A percentile compares a stretch with the other conserved stretches of the same genome.
Conservation (phyloP, 805 yeast species). For the Debaryomyces hansenii region DNA sequence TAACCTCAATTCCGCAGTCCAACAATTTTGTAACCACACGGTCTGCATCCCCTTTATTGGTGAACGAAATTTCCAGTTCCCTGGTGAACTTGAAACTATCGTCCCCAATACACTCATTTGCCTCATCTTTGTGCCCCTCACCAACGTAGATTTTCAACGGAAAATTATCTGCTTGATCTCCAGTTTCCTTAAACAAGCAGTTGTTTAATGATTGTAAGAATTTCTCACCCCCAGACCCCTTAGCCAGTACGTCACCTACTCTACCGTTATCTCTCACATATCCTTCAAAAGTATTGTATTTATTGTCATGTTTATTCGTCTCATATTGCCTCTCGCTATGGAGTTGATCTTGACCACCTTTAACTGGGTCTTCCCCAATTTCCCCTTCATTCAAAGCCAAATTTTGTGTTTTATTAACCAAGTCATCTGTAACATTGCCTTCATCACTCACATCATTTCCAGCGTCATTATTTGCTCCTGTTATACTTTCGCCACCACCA, state of each 20-base stretch:
- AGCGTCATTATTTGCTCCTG: background rate
- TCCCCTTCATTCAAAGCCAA: background rate
- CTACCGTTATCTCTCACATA: background rate
- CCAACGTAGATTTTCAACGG: slow-evolving; percentile 6
- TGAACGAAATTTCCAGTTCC: background rate
- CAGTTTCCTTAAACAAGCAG: slow-evolving; percentile 3
- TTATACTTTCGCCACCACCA: background rate
- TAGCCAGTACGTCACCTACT: background rate
- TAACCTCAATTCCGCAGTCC: slow-evolving; percentile 7
- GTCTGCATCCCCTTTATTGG: slow-evolving; percentile 8
- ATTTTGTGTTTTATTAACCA: background rate
- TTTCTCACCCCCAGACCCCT: background rate
- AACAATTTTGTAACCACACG: slow-evolving; percentile 10
- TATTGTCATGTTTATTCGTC: too few relatives aligned
- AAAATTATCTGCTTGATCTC: slow-evolving; percentile 5
- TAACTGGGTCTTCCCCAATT: background rate
- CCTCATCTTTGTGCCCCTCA: background rate
- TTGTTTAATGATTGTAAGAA: slow-evolving; percentile 6
- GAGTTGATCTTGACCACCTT: background rate
- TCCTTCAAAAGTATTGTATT: too few relatives aligned
- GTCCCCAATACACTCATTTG: background rate
- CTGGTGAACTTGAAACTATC: background rate
- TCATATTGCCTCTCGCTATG: too few relatives aligned
- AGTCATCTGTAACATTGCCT: background rate
- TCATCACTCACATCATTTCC: background rate